phyloP scores from a whole-genome alignment of 495 filamentous ascomycete species.

The Talaromyces nanjingensis region DNA sequence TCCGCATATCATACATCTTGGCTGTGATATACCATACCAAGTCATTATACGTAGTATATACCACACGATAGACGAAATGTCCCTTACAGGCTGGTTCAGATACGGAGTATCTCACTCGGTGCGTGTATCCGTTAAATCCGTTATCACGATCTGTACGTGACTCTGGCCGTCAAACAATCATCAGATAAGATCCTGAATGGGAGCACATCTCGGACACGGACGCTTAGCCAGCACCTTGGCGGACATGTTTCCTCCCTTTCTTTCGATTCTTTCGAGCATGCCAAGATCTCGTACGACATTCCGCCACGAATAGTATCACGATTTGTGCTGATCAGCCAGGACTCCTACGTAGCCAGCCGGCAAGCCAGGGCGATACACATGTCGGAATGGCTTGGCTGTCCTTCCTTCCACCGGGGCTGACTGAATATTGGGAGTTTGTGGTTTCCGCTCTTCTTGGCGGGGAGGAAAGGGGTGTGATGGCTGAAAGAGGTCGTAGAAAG shows the following conservation, averaged over 20 bases:
- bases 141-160: background rate
- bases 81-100: background rate
- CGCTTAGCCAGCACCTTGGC: background rate
- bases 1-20: background rate
- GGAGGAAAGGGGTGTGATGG: constrained; percentile 10
- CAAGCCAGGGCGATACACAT: background rate
- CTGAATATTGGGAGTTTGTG: background rate
- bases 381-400: constrained; percentile 5
- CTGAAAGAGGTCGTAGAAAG: background rate
- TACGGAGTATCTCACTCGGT: background rate
- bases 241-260: background rate
- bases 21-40: background rate
- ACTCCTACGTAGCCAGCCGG: background rate
- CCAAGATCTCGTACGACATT: constrained; percentile 5
- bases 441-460: constrained; percentile 4
- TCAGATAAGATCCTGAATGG: background rate
- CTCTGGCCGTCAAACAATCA: background rate
- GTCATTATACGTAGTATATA: background rate
- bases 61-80: background rate
- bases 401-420: background rate
- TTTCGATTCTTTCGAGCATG: background rate
- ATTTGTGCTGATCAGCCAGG: background rate
- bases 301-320: background rate
- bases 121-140: background rate
- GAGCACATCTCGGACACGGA: background rate